Percentiles rank a stretch among this genome's conserved stretches.
These are phyloP conservation scores for Mortierella sp. DNA, from an alignment of 371 early-diverging fungal species.

Conservation along the genomic window DNA sequence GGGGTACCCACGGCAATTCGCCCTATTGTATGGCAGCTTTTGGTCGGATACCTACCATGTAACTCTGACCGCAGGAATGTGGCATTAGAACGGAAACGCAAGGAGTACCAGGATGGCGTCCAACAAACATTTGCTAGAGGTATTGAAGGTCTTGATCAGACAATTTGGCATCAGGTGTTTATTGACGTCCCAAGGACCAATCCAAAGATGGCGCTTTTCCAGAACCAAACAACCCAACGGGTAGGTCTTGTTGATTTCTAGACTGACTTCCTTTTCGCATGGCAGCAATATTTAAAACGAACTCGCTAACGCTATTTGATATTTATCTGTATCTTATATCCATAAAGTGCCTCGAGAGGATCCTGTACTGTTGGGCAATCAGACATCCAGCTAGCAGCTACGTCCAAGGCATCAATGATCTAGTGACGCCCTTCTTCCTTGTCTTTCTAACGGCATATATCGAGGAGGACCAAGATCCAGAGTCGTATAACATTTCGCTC, in stretches of 20 bases:
- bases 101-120: conserved; percentile 90
- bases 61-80: conserved; percentile 85
- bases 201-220: conserved; percentile 87
- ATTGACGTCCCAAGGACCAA: conserved; percentile 96
- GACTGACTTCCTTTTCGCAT: not conserved
- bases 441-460: conserved; percentile 88
- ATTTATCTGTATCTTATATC: not conserved
- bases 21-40: conserved; percentile 90
- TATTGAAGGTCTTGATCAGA: conserved; percentile 84
- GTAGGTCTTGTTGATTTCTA: conserved; percentile 54
- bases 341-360: conserved; percentile 84
- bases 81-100: conserved; percentile 88
- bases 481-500: conserved; percentile 71
- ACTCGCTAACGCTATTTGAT: too few species aligned
- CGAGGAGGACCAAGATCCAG: conserved; percentile 74
- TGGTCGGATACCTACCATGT: conserved; percentile 92
- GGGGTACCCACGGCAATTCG: conserved; percentile 91
- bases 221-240: conserved; percentile 83
- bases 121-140: conserved; percentile 84
- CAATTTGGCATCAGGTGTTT: conserved; percentile 93
- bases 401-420: conserved; percentile 99
- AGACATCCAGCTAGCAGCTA: conserved; percentile 99
- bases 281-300: not conserved
- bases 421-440: conserved; percentile 95
- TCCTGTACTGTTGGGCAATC: conserved; percentile 97